Evolutionary conservation across 352 stramenopile species (phyloP).

Genomic region (Pythium apleroticum): DNA sequence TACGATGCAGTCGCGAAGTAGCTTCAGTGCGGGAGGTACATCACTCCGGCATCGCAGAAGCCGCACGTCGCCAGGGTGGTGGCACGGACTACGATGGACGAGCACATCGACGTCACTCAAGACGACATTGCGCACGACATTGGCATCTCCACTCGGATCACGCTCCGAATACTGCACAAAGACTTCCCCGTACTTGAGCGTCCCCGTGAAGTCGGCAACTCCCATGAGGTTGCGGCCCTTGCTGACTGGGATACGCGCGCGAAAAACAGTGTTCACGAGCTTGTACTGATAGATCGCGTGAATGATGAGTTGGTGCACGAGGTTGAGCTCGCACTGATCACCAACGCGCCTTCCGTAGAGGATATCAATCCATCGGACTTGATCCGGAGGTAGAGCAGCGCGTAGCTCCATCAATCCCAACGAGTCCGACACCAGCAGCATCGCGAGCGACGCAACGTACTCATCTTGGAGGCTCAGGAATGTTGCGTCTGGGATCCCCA

Average conservation of each 20-base stretch:
- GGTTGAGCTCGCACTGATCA: slow-evolving; percentile 9
- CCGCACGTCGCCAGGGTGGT: slow-evolving; percentile 76
- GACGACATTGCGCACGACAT: slow-evolving; percentile 15
- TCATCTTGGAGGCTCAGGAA: slow-evolving; percentile 76
- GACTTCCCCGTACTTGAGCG: slow-evolving; percentile 65
- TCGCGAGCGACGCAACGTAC: slow-evolving; percentile 53
- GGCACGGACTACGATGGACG: slow-evolving; percentile 75
- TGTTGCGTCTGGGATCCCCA: slow-evolving; percentile 56
- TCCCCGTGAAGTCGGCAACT: slow-evolving; percentile 76
- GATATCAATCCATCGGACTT: slow-evolving; percentile 27
- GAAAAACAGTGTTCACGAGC: slow-evolving; percentile 64
- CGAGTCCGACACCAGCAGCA: slow-evolving; percentile 51
- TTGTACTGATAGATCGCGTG: slow-evolving; percentile 68
- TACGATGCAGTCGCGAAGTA: slow-evolving; percentile 69
- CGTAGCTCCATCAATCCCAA: slow-evolving; percentile 41
- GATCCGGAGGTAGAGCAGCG: slow-evolving; percentile 9
- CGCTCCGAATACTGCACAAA: slow-evolving; percentile 75
- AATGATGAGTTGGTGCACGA: slow-evolving; percentile 35
- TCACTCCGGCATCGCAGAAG: slow-evolving; percentile 53
- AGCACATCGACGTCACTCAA: slow-evolving; percentile 52
- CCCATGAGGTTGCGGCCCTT: slow-evolving; percentile 74
- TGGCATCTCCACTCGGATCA: slow-evolving; percentile 28
- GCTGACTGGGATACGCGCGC: slow-evolving; percentile 70
- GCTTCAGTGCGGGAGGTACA: slow-evolving; percentile 43
- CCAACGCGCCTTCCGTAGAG: slow-evolving; percentile 16